phyloP scores from a whole-genome alignment of 1,284 basidiomycete genomes.

The Phlebopus sp. region DNA sequence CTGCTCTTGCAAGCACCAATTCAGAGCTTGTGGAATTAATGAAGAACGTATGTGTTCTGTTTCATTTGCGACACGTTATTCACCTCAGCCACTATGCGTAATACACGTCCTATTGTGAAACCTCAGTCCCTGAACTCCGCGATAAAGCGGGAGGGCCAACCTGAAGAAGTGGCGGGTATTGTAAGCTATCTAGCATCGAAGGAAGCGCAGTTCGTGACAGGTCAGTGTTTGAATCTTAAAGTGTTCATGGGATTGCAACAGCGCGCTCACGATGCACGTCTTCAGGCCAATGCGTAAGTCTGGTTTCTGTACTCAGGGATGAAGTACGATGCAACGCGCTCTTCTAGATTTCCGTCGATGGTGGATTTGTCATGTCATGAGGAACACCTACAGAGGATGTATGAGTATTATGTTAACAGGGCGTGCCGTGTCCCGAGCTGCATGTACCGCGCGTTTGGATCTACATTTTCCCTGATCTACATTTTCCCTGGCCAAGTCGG shows the following conservation, averaged over 20 bases:
- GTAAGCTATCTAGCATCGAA: slow-evolving; percentile 27
- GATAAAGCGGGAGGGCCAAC: slow-evolving; percentile 12
- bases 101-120: neutral
- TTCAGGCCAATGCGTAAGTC: slow-evolving; percentile 17
- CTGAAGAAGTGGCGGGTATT: slow-evolving; percentile 25
- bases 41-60: slow-evolving; percentile 1
- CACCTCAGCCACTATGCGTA: neutral
- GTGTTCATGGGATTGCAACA: neutral
- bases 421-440: too few relatives aligned
- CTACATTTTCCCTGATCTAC: too few relatives aligned
- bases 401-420: too few relatives aligned
- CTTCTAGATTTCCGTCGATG: neutral
- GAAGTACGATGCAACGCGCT: too few relatives aligned
- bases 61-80: neutral
- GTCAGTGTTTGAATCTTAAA: slow-evolving; percentile 4
- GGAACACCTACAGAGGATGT: too few relatives aligned
- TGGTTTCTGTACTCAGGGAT: too few relatives aligned
- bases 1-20: slow-evolving; percentile 11
- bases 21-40: slow-evolving; percentile 2
- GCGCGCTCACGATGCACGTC: neutral
- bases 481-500: too few relatives aligned
- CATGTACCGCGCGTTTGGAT: too few relatives aligned
- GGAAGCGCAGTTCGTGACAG: slow-evolving; percentile 28
- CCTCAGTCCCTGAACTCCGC: slow-evolving; percentile 5
- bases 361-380: too few relatives aligned